Percentiles rank a stretch among this genome's conserved stretches.
Evolutionary conservation across 2,329 filamentous ascomycete genomes (phyloP).

Genomic region (Pseudonectria buxi): DNA sequence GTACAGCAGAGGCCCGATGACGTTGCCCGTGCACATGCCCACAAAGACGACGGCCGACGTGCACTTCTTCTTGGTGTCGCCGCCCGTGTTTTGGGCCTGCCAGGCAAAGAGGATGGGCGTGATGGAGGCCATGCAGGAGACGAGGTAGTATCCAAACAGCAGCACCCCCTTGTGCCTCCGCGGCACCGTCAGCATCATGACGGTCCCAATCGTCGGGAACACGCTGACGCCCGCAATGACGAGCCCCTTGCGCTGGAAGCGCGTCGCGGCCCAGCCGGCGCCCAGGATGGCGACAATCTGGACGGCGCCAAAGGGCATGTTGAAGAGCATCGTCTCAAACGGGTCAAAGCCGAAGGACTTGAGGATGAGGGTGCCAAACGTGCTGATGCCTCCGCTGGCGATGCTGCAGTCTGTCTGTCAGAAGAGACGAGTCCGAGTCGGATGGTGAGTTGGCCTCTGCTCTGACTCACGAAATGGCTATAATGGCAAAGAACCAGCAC

Average conservation of each 20-base stretch:
- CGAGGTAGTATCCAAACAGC: constrained; percentile 45
- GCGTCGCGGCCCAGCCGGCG: constrained; percentile 41
- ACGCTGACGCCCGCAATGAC: constrained; percentile 33
- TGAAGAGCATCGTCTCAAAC: constrained; percentile 52
- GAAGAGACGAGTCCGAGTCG: too few species aligned
- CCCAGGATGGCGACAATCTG: constrained; percentile 55
- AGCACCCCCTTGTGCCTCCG: constrained; percentile 40
- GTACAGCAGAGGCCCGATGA: constrained; percentile 41
- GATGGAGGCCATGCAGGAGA: constrained; percentile 28
- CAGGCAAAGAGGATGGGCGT: constrained; percentile 52
- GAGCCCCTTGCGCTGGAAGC: constrained; percentile 35
- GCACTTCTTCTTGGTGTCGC: constrained; percentile 61
- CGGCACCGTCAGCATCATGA: constrained; percentile 43
- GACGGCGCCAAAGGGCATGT: constrained; percentile 54
- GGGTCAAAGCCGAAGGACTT: constrained; percentile 49
- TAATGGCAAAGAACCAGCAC: constrained; percentile 37
- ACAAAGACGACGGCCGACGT: constrained; percentile 56
- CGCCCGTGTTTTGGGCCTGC: constrained; percentile 53
- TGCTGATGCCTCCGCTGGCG: constrained; percentile 50
- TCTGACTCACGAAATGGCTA: constrained; percentile 44
- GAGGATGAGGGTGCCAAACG: constrained; percentile 53
- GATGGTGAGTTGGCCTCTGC: too few species aligned
- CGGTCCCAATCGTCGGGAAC: constrained; percentile 33
- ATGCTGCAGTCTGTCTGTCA: constrained; percentile 24
- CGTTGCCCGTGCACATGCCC: constrained; percentile 56